These are phyloP conservation scores for Aristolochia fimbriata DNA, from an alignment of 164 flowering plant species.

Conservation along the genomic window DNA sequence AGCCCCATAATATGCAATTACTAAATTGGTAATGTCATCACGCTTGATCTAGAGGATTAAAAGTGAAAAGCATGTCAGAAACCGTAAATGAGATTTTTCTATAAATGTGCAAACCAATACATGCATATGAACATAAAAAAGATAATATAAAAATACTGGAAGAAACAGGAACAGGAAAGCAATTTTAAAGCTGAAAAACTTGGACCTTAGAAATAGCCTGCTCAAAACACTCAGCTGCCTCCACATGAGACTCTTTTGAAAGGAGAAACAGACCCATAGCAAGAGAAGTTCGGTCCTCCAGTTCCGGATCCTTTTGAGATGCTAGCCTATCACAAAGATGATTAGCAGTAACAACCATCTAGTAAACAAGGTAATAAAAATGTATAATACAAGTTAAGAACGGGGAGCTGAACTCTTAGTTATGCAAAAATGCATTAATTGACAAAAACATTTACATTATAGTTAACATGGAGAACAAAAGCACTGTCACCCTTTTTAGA, in stretches of 20 bases:
- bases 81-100: neutral
- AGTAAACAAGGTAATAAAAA: neutral
- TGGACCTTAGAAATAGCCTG: slow-evolving; percentile 69
- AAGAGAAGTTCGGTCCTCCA: slow-evolving; percentile 37
- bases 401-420: neutral
- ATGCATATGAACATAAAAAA: neutral
- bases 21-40: slow-evolving; percentile 51
- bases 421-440: neutral
- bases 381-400: neutral
- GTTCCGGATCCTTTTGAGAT: slow-evolving; percentile 68
- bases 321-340: slow-evolving; percentile 47
- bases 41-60: slow-evolving; percentile 31
- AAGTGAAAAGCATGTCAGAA: slow-evolving; percentile 6
- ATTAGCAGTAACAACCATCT: neutral
- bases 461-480: neutral
- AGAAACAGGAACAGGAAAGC: neutral
- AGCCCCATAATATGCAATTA: slow-evolving; percentile 68
- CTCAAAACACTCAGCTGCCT: slow-evolving; percentile 55
- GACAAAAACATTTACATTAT: neutral
- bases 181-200: slow-evolving; percentile 1
- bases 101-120: neutral
- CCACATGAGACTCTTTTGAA: slow-evolving; percentile 28
- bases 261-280: slow-evolving; percentile 62
- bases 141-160: neutral
- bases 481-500: neutral